Evolutionary conservation across 148 eudicot species (phyloP).

Genomic region (Camellia lanceoleosa): DNA sequence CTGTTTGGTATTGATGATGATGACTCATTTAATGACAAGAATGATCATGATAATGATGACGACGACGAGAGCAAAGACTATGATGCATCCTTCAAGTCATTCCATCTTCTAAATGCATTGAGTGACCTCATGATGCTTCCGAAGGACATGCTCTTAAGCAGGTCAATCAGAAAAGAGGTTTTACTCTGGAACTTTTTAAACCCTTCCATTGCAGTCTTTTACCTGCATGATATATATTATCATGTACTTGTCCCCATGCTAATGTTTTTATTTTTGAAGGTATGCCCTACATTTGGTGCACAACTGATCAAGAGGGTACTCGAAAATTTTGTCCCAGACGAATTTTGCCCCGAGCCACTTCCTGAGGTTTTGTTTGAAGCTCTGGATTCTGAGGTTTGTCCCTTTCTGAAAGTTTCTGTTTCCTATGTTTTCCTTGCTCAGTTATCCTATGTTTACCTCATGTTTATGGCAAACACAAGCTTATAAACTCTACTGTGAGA

Average conservation of each 20-base stretch:
- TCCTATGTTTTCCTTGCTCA: neutral
- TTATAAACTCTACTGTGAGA: constrained; percentile 9
- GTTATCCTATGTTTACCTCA: neutral
- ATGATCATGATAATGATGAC: constrained; percentile 13
- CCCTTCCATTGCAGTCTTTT: constrained; percentile 1
- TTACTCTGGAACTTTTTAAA: constrained; percentile 11
- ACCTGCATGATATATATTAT: neutral
- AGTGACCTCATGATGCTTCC: constrained; percentile 99
- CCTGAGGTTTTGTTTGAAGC: constrained; percentile 67
- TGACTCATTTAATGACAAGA: constrained; percentile 36
- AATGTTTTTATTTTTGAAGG: constrained; percentile 33
- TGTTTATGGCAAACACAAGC: too few relatives aligned
- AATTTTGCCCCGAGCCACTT: constrained; percentile 77
- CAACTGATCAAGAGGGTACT: constrained; percentile 71
- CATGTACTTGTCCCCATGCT: neutral
- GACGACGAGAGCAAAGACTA: constrained; percentile 17
- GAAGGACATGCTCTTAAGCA: constrained; percentile 81
- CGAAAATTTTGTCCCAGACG: constrained; percentile 71
- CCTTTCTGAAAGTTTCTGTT: neutral
- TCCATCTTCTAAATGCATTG: constrained; percentile 77
- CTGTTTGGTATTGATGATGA: constrained; percentile 80
- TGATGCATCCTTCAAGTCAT: constrained; percentile 57
- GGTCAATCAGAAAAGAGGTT: constrained; percentile 78
- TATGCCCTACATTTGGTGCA: constrained; percentile 78
- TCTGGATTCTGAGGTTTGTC: constrained; percentile 62